Evolutionary conservation across 257 asterid genomes (phyloP).

Genomic region (Capsicum baccatum): DNA sequence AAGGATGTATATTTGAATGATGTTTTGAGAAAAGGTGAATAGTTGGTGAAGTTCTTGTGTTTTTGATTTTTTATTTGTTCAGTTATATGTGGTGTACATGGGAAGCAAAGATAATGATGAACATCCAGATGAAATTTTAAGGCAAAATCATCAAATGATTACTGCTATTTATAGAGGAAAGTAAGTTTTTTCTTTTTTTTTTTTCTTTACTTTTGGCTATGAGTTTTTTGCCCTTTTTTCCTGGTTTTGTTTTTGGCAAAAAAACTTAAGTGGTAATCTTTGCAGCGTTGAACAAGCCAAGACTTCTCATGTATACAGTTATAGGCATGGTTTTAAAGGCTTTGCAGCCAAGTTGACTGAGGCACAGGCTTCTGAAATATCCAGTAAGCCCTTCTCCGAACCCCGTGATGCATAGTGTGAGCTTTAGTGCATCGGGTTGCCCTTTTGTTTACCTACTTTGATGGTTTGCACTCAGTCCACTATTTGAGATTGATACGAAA

Average conservation of each 20-base stretch:
- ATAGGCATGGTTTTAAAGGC: slow-evolving; percentile 89
- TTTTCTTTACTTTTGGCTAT: slow-evolving; percentile 20
- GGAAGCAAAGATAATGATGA: slow-evolving; percentile 70
- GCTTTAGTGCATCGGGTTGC: no score
- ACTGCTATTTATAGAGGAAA: slow-evolving; percentile 78
- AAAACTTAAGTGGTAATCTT: slow-evolving; percentile 28
- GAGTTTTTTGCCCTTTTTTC: neutral
- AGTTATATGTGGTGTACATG: slow-evolving; percentile 97
- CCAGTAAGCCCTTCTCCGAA: slow-evolving; percentile 49
- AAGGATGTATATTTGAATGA: neutral
- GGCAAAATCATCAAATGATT: slow-evolving; percentile 77
- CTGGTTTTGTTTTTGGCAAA: slow-evolving; percentile 30
- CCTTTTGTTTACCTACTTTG: neutral
- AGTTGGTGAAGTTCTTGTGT: neutral
- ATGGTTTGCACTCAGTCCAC: neutral
- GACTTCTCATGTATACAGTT: slow-evolving; percentile 86
- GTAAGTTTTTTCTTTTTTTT: slow-evolving; percentile 38
- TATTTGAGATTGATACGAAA: neutral
- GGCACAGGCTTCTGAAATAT: slow-evolving; percentile 77
- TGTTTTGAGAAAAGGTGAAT: neutral
- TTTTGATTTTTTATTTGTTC: neutral
- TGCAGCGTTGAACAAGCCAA: slow-evolving; percentile 77
- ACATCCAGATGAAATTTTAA: slow-evolving; percentile 72
- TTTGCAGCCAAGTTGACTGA: slow-evolving; percentile 93
- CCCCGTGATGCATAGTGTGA: no score